Conservation (phyloP, 805 yeast genomes). For the Lachancea kluyveri region DNA sequence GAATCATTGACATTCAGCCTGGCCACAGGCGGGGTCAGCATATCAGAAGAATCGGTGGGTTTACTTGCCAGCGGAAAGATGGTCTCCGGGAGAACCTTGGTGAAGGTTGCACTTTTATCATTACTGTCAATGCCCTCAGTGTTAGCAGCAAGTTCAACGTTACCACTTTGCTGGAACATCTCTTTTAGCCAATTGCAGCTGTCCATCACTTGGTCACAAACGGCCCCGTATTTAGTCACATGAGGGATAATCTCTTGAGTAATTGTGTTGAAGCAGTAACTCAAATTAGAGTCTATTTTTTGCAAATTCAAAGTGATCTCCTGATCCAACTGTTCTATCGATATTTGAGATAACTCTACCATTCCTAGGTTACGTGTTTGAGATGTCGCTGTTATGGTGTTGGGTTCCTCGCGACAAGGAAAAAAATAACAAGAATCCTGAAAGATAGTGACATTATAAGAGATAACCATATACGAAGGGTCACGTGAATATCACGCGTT, state of each 20-base stretch:
- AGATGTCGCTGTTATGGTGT: no score
- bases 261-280: constrained; percentile 60
- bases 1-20: not conserved
- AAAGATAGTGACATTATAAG: no score
- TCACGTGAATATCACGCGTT: no score
- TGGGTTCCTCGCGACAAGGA: no score
- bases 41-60: constrained; percentile 6
- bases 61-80: no score
- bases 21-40: constrained; percentile 3
- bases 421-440: no score
- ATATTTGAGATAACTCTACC: no score
- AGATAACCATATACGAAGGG: no score
- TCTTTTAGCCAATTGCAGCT: constrained; percentile 71
- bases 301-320: constrained; percentile 72
- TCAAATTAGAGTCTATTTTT: constrained; percentile 69
- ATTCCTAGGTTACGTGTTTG: no score
- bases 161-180: constrained; percentile 70
- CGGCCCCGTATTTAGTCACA: constrained; percentile 51
- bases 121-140: constrained; percentile 2
- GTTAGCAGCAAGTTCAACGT: constrained; percentile 32
- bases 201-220: constrained; percentile 56
- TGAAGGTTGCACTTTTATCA: not conserved
- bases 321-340: constrained; percentile 66
- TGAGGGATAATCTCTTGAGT: constrained; percentile 64
- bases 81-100: no score